These are phyloP conservation scores for Aspergillus eucalypticola DNA, from an alignment of 2,329 filamentous ascomycete genomes.

Conservation along the genomic window DNA sequence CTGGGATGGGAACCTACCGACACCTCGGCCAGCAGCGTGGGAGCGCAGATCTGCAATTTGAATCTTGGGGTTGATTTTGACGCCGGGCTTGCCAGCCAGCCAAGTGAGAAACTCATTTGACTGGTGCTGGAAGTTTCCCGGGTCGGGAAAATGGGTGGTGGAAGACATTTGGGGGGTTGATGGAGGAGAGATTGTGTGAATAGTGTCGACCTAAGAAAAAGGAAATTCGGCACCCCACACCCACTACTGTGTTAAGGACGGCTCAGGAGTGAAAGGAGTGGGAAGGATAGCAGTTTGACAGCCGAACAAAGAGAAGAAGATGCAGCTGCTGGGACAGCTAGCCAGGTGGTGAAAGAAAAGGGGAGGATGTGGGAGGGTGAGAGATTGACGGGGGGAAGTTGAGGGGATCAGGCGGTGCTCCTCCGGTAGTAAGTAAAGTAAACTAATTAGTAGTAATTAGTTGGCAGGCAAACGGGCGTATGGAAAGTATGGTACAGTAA, in stretches of 20 bases:
- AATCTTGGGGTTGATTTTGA: slow-evolving; percentile 60
- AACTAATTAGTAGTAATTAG: neutral
- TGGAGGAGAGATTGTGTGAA: slow-evolving; percentile 16
- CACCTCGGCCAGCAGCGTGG: slow-evolving; percentile 60
- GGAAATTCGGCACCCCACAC: slow-evolving; percentile 6
- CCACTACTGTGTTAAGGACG: neutral
- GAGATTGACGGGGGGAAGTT: neutral
- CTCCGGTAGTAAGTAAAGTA: neutral
- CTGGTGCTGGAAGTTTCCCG: slow-evolving; percentile 45
- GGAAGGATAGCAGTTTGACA: slow-evolving; percentile 8
- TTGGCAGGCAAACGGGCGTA: too few relatives aligned
- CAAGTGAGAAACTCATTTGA: slow-evolving; percentile 59
- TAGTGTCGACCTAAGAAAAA: slow-evolving; percentile 13
- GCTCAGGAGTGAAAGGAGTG: neutral
- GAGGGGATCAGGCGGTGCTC: neutral
- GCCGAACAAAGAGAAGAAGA: neutral
- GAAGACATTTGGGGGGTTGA: slow-evolving; percentile 35
- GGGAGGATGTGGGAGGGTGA: neutral
- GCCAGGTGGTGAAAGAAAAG: neutral
- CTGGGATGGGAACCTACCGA: slow-evolving; percentile 53
- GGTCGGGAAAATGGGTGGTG: slow-evolving; percentile 35
- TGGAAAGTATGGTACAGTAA: too few relatives aligned
- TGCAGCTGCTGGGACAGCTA: neutral
- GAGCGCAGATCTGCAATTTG: slow-evolving; percentile 58
- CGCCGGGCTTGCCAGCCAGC: slow-evolving; percentile 54